These are phyloP conservation scores for Thermothielavioides terrestris DNA, from an alignment of 495 filamentous ascomycete species.

Conservation along the genomic window DNA sequence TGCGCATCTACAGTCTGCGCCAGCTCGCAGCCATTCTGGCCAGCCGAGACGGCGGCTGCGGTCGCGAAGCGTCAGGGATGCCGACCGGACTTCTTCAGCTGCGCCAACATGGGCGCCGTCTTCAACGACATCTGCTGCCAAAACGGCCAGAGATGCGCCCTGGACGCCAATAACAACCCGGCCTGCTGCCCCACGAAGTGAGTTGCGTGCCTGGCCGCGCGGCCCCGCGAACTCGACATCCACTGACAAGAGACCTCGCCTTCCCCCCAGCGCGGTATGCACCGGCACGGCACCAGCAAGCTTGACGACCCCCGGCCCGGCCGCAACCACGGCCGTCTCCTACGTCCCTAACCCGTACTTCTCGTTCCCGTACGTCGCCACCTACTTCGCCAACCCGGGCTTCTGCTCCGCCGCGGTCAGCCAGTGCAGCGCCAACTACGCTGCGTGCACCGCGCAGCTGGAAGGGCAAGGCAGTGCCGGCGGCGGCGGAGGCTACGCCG, in stretches of 20 bases:
- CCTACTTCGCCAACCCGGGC: constrained; percentile 53
- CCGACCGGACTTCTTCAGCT: constrained; percentile 36
- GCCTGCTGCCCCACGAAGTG: constrained; percentile 41
- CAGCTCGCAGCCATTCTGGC: constrained; percentile 22
- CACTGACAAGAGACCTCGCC: not conserved
- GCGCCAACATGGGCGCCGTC: constrained; percentile 28
- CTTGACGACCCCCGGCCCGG: constrained; percentile 36
- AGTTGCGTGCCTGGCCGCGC: no score
- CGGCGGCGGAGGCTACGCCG: constrained; percentile 47
- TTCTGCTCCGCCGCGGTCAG: constrained; percentile 58
- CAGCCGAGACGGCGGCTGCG: constrained; percentile 20
- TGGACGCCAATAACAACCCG: constrained; percentile 34
- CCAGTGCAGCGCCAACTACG: constrained; percentile 56
- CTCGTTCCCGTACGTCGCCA: constrained; percentile 59
- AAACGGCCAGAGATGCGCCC: constrained; percentile 34
- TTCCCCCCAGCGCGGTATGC: constrained; percentile 32
- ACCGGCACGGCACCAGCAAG: constrained; percentile 40
- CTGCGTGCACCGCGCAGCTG: constrained; percentile 52
- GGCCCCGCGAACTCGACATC: no score
- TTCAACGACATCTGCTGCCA: constrained; percentile 38
- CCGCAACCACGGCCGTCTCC: constrained; percentile 32
- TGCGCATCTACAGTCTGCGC: constrained; percentile 13
- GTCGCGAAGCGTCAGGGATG: constrained; percentile 24
- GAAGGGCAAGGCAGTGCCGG: constrained; percentile 40
- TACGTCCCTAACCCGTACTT: constrained; percentile 50